phyloP scores from a whole-genome alignment of 495 filamentous ascomycete genomes.

The Penicillium argentinense region DNA sequence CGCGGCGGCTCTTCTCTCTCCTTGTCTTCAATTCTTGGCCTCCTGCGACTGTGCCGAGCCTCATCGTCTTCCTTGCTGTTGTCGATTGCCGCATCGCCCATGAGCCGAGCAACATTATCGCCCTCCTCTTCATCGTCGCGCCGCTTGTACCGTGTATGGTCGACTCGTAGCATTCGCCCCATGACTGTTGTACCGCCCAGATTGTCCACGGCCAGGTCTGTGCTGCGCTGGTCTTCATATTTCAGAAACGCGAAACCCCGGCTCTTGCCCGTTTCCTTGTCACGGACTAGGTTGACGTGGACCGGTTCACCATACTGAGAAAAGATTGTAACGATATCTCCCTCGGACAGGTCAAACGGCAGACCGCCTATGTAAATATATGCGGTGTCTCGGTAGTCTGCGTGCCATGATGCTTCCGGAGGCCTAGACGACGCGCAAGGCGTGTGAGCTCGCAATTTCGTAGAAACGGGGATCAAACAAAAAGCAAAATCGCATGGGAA shows the following conservation, averaged over 20 bases:
- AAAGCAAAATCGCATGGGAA: not conserved
- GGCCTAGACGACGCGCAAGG: constrained; percentile 43
- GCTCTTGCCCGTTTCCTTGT: constrained; percentile 94
- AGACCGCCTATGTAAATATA: constrained; percentile 96
- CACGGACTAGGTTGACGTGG: constrained; percentile 83
- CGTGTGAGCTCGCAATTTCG: constrained; percentile 12
- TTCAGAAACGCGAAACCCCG: constrained; percentile 94
- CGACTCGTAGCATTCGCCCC: constrained; percentile 79
- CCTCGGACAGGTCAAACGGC: constrained; percentile 90
- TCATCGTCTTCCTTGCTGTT: constrained; percentile 32
- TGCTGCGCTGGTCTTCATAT: constrained; percentile 97
- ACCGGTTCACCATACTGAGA: constrained; percentile 95
- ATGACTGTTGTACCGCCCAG: constrained; percentile 81
- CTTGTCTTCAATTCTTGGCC: constrained; percentile 25
- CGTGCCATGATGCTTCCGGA: constrained; percentile 91
- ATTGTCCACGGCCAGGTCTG: constrained; percentile 94
- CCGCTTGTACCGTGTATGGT: constrained; percentile 88
- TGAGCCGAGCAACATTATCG: constrained; percentile 49
- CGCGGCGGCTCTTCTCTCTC: constrained; percentile 35
- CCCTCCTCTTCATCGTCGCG: constrained; percentile 81
- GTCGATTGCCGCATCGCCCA: constrained; percentile 29
- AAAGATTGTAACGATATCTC: constrained; percentile 95
- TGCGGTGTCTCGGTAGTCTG: constrained; percentile 95
- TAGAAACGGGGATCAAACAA: constrained; percentile 1
- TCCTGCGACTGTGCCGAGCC: constrained; percentile 49